phyloP scores from a whole-genome alignment of 108 stramenopile genomes.

The Cylindrotheca fusiformis region DNA sequence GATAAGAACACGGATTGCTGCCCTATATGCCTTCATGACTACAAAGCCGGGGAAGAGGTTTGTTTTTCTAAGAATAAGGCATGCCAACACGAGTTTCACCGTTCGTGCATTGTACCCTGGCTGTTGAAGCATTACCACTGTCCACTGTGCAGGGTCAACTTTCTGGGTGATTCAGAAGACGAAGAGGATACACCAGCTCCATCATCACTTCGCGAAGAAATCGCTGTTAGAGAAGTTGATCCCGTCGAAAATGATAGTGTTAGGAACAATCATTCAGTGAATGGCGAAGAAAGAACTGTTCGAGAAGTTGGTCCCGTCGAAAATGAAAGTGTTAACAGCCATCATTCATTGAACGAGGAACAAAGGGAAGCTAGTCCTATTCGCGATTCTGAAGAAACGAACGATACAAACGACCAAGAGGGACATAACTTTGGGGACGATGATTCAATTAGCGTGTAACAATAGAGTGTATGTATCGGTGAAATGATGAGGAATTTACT shows the following conservation, averaged over 20 bases:
- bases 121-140: slow-evolving; percentile 32
- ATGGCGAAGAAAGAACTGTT: background rate
- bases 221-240: background rate
- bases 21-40: slow-evolving; percentile 29
- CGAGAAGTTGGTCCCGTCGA: background rate
- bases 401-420: no score
- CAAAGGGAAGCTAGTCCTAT: no score
- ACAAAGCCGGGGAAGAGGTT: slow-evolving; percentile 31
- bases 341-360: no score
- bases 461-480: no score
- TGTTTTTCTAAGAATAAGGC: slow-evolving; percentile 28
- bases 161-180: background rate
- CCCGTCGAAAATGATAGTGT: background rate
- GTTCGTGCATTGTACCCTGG: slow-evolving; percentile 42
- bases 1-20: slow-evolving; percentile 10
- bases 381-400: no score
- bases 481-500: no score
- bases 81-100: slow-evolving; percentile 44
- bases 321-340: background rate
- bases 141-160: slow-evolving; percentile 42
- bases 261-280: no score
- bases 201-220: background rate
- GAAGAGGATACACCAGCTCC: background rate
- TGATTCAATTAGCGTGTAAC: no score
- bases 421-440: no score